Percentiles rank a stretch among this genome's conserved stretches.
phyloP scores from a whole-genome alignment of 140 eudicot genomes.

The Erigeron philadelphicus region DNA sequence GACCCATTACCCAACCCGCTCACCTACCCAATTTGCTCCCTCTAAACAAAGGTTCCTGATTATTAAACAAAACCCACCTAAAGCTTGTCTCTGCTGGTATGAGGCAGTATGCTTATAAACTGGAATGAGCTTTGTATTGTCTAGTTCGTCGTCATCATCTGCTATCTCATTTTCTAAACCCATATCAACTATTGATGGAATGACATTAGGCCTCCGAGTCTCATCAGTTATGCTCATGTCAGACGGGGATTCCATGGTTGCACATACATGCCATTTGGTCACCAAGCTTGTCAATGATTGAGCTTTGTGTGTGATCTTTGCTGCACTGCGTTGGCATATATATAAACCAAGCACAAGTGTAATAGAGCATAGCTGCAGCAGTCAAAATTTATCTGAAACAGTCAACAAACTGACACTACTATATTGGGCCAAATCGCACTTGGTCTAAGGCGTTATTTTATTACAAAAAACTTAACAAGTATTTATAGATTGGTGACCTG shows the following conservation, averaged over 20 bases:
- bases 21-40: not conserved
- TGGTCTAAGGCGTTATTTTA: not conserved
- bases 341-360: slow-evolving; percentile 70
- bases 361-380: slow-evolving; percentile 57
- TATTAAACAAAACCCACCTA: slow-evolving; percentile 42
- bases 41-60: not conserved
- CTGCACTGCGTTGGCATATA: slow-evolving; percentile 77
- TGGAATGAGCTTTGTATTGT: slow-evolving; percentile 58
- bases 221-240: slow-evolving; percentile 30
- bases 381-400: not conserved
- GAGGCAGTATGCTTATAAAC: slow-evolving; percentile 46
- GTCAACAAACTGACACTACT: not conserved
- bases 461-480: not conserved
- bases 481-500: not conserved
- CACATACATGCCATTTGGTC: slow-evolving; percentile 84
- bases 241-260: slow-evolving; percentile 52
- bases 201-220: slow-evolving; percentile 31
- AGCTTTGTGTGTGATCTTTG: slow-evolving; percentile 92
- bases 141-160: slow-evolving; percentile 68
- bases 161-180: slow-evolving; percentile 57
- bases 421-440: not conserved
- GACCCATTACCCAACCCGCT: not conserved
- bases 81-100: slow-evolving; percentile 83
- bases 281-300: slow-evolving; percentile 68
- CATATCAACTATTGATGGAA: slow-evolving; percentile 27